phyloP scores from a whole-genome alignment of 1,284 basidiomycete genomes.

The Boletus sp. region DNA sequence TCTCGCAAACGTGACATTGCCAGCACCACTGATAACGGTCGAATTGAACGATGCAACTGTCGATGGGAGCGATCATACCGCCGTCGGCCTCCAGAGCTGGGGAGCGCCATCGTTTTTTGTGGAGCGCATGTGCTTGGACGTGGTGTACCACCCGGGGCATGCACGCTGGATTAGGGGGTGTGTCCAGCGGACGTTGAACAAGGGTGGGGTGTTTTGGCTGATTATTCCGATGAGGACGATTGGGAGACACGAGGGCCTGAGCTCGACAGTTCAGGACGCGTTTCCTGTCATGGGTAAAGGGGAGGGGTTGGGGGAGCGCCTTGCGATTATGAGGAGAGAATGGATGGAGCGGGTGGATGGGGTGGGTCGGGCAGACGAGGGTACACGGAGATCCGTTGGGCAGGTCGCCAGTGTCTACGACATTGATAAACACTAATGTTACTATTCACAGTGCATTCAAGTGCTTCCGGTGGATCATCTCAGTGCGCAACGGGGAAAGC shows the following conservation, averaged over 20 bases:
- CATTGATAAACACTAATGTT: no score
- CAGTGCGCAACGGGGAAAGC: no score
- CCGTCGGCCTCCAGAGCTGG: constrained; percentile 88
- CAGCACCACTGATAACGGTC: constrained; percentile 38
- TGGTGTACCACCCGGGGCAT: constrained; percentile 65
- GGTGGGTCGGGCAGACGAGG: constrained; percentile 68
- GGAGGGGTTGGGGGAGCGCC: constrained; percentile 4
- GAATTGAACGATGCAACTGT: constrained; percentile 79
- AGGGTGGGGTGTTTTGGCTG: constrained; percentile 60
- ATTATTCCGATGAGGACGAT: constrained; percentile 66
- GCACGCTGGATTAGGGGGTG: constrained; percentile 62
- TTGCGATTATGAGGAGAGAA: constrained; percentile 45
- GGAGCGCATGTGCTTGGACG: constrained; percentile 56
- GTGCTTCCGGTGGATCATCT: no score
- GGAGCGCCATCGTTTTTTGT: constrained; percentile 79
- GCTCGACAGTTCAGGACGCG: constrained; percentile 51
- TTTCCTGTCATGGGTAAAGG: constrained; percentile 38
- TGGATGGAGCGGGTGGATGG: constrained; percentile 46
- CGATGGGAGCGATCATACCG: constrained; percentile 67
- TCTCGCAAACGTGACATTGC: neutral
- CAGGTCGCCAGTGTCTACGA: no score
- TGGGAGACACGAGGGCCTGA: constrained; percentile 63
- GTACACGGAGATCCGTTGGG: constrained; percentile 68
- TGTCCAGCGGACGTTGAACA: constrained; percentile 46
- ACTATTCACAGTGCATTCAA: no score